phyloP scores from a whole-genome alignment of 2,329 filamentous ascomycete species.

The Pseudocercospora fijiensis region DNA sequence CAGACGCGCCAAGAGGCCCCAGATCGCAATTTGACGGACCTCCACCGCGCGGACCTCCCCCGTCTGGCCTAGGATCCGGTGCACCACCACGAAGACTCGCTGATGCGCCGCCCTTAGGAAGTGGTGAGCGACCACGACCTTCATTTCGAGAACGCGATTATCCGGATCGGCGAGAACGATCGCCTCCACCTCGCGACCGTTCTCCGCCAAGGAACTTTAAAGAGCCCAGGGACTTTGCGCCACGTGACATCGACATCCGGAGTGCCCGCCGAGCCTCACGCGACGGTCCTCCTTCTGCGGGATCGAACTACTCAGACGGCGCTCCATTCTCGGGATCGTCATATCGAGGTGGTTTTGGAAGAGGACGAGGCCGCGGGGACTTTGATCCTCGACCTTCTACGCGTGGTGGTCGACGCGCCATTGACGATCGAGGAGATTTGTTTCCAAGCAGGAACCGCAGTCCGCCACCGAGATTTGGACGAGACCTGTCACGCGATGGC shows the following conservation, averaged over 20 bases:
- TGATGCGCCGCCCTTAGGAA: constrained; percentile 58
- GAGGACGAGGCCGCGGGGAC: constrained; percentile 50
- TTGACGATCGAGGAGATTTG: constrained; percentile 51
- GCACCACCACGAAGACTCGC: constrained; percentile 46
- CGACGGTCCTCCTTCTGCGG: constrained; percentile 70
- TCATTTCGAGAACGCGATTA: constrained; percentile 52
- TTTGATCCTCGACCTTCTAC: constrained; percentile 50
- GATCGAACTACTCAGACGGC: constrained; percentile 68
- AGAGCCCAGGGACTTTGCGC: constrained; percentile 62
- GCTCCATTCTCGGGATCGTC: constrained; percentile 56
- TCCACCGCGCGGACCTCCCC: constrained; percentile 38
- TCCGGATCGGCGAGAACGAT: constrained; percentile 55
- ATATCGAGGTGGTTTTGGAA: constrained; percentile 40
- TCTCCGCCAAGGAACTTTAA: constrained; percentile 61
- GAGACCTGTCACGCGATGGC: constrained; percentile 43
- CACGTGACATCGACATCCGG: constrained; percentile 64
- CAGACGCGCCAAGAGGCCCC: constrained; percentile 75
- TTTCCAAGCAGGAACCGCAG: constrained; percentile 51
- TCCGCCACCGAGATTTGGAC: constrained; percentile 56
- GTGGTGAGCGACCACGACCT: constrained; percentile 58
- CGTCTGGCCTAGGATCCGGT: constrained; percentile 59
- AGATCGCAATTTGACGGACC: constrained; percentile 70
- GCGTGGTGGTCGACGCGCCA: constrained; percentile 49
- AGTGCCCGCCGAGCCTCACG: constrained; percentile 67
- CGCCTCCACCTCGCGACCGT: constrained; percentile 62